Evolutionary conservation across 2,329 filamentous ascomycete species (phyloP).

Genomic region (Colletotrichum lini): DNA sequence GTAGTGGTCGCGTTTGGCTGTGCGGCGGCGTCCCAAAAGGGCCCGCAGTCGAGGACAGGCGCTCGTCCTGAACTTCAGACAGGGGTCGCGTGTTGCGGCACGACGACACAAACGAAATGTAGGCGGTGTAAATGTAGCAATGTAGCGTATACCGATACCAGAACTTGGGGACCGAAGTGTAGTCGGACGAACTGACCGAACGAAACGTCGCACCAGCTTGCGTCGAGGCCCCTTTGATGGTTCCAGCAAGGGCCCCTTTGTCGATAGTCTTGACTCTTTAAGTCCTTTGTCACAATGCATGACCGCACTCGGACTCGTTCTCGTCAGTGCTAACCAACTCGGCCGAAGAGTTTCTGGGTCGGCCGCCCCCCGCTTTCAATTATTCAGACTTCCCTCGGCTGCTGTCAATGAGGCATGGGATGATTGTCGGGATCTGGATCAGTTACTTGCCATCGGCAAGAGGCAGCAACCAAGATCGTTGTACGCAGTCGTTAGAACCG

Average conservation of each 20-base stretch:
- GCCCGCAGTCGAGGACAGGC: constrained; percentile 9
- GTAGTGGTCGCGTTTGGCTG: constrained; percentile 1
- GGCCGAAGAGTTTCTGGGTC: constrained; percentile 7
- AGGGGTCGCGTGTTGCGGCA: constrained; percentile 32
- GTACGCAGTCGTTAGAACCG: constrained; percentile 3
- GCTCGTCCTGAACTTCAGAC: constrained; percentile 21
- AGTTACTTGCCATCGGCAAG: not conserved
- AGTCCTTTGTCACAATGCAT: constrained; percentile 5
- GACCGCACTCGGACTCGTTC: constrained; percentile 40
- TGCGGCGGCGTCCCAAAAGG: constrained; percentile 1
- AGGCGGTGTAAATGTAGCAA: constrained; percentile 1
- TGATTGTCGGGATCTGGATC: constrained; percentile 12
- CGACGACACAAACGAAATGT: not conserved
- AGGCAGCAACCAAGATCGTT: constrained; percentile 8
- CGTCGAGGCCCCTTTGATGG: constrained; percentile 6
- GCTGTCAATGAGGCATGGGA: constrained; percentile 2
- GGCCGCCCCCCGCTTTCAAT: not conserved
- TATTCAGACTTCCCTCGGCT: constrained; percentile 25
- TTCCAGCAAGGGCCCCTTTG: constrained; percentile 29
- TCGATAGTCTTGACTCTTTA: not conserved
- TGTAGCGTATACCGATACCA: not conserved
- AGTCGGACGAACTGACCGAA: constrained; percentile 38
- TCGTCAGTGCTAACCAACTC: constrained; percentile 27
- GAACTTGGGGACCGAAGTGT: not conserved
- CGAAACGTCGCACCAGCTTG: constrained; percentile 14